Evolutionary conservation across 129 eudicot genomes (phyloP).

Genomic region (Solidago caesia): DNA sequence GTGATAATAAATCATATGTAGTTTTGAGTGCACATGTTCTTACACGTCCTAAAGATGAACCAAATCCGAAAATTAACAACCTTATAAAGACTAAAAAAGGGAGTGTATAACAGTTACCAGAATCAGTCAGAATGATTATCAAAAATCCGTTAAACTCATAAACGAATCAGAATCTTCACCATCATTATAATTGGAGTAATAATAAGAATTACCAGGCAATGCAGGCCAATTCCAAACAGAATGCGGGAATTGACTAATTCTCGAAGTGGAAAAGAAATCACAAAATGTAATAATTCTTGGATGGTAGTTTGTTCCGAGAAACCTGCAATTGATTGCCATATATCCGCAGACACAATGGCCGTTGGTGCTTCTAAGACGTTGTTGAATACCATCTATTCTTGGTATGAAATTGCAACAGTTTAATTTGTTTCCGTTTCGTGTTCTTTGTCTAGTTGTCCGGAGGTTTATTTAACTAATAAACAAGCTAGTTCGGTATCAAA

Average conservation of each 20-base stretch:
- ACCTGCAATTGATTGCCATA: conserved; percentile 48
- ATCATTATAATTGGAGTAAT: conserved; percentile 5
- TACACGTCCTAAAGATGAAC: background rate
- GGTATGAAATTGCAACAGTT: background rate
- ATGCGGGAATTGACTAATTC: conserved; percentile 40
- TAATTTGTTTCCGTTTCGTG: background rate
- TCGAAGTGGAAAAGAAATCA: conserved; percentile 48
- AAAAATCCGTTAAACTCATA: conserved; percentile 25
- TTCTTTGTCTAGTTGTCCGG: no score
- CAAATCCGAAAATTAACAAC: background rate
- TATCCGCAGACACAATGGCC: conserved; percentile 42
- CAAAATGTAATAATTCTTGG: conserved; percentile 41
- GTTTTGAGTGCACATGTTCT: no score
- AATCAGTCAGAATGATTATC: conserved; percentile 41
- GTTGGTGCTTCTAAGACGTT: conserved; percentile 36
- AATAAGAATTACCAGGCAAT: conserved; percentile 22
- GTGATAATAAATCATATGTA: no score
- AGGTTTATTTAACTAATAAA: no score
- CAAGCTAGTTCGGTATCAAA: no score
- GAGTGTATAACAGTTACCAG: background rate
- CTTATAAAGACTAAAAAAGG: background rate
- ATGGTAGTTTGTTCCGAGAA: conserved; percentile 36
- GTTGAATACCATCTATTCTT: conserved; percentile 46
- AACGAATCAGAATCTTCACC: conserved; percentile 26
- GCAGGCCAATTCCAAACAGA: conserved; percentile 50